A percentile compares a stretch with the other conserved stretches of the same genome.
Evolutionary conservation across 257 asterid species (phyloP).

Genomic region (Solanum paucissectum): DNA sequence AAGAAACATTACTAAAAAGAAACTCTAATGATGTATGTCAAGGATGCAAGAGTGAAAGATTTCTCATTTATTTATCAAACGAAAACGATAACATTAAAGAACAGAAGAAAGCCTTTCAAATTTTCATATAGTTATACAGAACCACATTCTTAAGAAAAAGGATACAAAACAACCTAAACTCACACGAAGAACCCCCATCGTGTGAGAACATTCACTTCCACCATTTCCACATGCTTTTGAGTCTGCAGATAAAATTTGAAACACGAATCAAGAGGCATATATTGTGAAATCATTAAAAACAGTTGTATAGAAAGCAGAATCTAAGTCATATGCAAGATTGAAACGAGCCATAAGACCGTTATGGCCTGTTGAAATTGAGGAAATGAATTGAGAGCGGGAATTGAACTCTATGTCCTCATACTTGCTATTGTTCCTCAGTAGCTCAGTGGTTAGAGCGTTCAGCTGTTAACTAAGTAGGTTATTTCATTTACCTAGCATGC

Average conservation of each 20-base stretch:
- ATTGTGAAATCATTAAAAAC: neutral
- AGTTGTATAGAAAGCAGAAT: neutral
- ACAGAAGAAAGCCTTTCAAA: neutral
- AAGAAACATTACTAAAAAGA: constrained; percentile 65
- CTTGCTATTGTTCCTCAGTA: neutral
- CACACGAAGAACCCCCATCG: constrained; percentile 94
- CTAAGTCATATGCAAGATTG: neutral
- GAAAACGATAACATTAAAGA: neutral
- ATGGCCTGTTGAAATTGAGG: neutral
- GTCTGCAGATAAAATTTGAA: constrained; percentile 29
- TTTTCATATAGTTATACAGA: neutral
- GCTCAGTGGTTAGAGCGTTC: neutral
- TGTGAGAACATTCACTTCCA: constrained; percentile 55
- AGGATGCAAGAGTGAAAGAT: constrained; percentile 11
- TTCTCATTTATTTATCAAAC: neutral
- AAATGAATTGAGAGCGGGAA: neutral
- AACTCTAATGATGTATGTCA: constrained; percentile 46
- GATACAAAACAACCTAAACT: constrained; percentile 96
- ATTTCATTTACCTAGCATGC: neutral
- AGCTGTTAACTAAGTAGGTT: neutral
- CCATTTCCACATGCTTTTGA: constrained; percentile 61
- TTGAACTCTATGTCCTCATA: neutral
- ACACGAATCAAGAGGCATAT: neutral
- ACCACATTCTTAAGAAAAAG: constrained; percentile 5
- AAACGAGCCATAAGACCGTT: neutral